phyloP scores from a whole-genome alignment of 1,284 basidiomycete genomes.

The Hypsizygus ulmarius region DNA sequence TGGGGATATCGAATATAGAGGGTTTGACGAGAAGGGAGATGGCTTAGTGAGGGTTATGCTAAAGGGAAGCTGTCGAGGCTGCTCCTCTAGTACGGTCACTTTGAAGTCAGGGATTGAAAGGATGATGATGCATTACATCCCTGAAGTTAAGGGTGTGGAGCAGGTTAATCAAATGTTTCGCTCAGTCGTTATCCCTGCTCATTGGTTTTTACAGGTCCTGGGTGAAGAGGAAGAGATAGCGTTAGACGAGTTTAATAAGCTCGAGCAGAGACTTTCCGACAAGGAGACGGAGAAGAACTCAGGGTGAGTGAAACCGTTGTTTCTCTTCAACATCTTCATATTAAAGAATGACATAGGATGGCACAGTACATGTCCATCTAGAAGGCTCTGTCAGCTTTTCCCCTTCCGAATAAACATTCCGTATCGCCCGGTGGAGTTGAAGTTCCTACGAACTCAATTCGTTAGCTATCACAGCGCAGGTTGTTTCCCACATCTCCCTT shows the following conservation, averaged over 20 bases:
- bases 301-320: constrained; percentile 32
- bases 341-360: constrained; percentile 46
- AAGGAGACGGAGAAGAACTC: constrained; percentile 38
- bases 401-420: no score
- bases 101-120: constrained; percentile 95
- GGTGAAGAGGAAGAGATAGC: constrained; percentile 91
- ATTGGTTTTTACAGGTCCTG: constrained; percentile 56
- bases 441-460: no score
- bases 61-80: constrained; percentile 96
- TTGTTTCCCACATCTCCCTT: no score
- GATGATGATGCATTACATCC: constrained; percentile 99
- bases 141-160: constrained; percentile 96
- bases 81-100: constrained; percentile 90
- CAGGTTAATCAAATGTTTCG: constrained; percentile 58
- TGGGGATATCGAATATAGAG: constrained; percentile 84
- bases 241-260: constrained; percentile 87
- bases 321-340: constrained; percentile 9
- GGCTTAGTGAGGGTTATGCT: constrained; percentile 83
- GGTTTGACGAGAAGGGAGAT: constrained; percentile 62
- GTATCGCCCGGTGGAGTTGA: no score
- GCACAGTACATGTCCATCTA: constrained; percentile 72
- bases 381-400: neutral
- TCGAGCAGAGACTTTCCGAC: constrained; percentile 72
- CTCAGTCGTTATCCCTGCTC: constrained; percentile 1
- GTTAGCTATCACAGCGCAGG: no score